Conservation (phyloP, 1,139 yeast genomes). For the Sugiyamaella novakii region DNA sequence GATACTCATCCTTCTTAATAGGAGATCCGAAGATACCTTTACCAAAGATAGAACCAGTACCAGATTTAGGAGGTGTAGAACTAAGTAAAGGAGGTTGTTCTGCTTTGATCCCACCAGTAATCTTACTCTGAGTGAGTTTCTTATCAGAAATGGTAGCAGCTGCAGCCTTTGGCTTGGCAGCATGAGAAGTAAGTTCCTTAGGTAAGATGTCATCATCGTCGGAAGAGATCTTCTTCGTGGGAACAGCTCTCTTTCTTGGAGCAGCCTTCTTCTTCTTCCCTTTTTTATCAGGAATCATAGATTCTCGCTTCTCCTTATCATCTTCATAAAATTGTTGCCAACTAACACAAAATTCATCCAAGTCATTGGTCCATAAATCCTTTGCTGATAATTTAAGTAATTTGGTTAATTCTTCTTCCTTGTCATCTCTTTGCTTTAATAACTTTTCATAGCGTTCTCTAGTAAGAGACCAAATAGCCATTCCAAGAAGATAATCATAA, state of each 20-base stretch:
- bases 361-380: slow-evolving; percentile 84
- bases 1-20: slow-evolving; percentile 19
- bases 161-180: background rate
- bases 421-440: slow-evolving; percentile 67
- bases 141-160: background rate
- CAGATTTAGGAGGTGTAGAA: slow-evolving; percentile 1
- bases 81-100: background rate
- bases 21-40: slow-evolving; percentile 19
- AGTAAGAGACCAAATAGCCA: slow-evolving; percentile 94
- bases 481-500: slow-evolving; percentile 58
- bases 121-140: slow-evolving; percentile 5
- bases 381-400: slow-evolving; percentile 74
- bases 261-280: slow-evolving; percentile 29
- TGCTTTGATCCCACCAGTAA: background rate
- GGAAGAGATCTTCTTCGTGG: slow-evolving; percentile 4
- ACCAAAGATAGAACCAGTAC: slow-evolving; percentile 2
- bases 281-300: slow-evolving; percentile 31
- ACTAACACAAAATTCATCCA: slow-evolving; percentile 66
- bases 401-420: slow-evolving; percentile 69
- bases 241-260: slow-evolving; percentile 9
- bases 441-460: slow-evolving; percentile 83
- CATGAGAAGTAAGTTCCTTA: slow-evolving; percentile 10
- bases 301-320: slow-evolving; percentile 50
- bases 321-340: slow-evolving; percentile 67
- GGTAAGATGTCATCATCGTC: slow-evolving; percentile 14